A percentile compares a stretch with the other conserved stretches of the same genome.
Evolutionary conservation across 2,329 filamentous ascomycete species (phyloP).

Genomic region (Phyllosticta citrichinensis): DNA sequence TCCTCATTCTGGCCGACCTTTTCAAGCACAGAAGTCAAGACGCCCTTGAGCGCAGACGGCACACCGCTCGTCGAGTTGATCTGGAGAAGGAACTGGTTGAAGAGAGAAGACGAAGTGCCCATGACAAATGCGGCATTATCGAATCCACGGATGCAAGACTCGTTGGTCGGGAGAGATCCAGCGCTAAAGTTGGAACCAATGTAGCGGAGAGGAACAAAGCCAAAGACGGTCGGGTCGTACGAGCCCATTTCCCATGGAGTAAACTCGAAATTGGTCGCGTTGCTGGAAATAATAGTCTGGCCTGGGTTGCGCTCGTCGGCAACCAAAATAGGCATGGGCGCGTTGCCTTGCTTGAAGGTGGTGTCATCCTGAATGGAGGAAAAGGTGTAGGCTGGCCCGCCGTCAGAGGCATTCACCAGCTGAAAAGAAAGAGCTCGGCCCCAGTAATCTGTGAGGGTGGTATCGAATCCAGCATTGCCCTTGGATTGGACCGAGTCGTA

Average conservation of each 20-base stretch:
- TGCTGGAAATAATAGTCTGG: constrained; percentile 52
- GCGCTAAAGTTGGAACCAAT: constrained; percentile 62
- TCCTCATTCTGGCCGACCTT: constrained; percentile 47
- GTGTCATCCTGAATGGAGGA: constrained; percentile 61
- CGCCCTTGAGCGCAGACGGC: constrained; percentile 40
- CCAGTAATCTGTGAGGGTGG: constrained; percentile 79
- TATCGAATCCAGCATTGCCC: constrained; percentile 49
- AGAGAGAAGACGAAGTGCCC: constrained; percentile 76
- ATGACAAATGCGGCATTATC: constrained; percentile 77
- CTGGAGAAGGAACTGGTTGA: constrained; percentile 65
- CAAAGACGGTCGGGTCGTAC: constrained; percentile 62
- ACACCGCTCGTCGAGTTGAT: constrained; percentile 46
- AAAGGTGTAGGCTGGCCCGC: constrained; percentile 69
- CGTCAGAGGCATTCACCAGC: constrained; percentile 64
- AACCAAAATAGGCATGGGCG: constrained; percentile 65
- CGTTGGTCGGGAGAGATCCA: constrained; percentile 46
- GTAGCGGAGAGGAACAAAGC: constrained; percentile 60
- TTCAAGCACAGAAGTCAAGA: constrained; percentile 43
- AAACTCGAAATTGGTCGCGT: constrained; percentile 68
- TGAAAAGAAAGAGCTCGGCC: constrained; percentile 79
- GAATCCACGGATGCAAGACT: constrained; percentile 63
- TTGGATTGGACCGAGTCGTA: constrained; percentile 51
- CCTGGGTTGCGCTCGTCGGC: constrained; percentile 57
- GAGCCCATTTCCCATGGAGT: constrained; percentile 72
- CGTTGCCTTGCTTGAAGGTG: constrained; percentile 52